A percentile compares a stretch with the other conserved stretches of the same genome.
These are phyloP conservation scores for Petunia hybrid DNA, from an alignment of 305 asterid genomes.

Conservation along the genomic window DNA sequence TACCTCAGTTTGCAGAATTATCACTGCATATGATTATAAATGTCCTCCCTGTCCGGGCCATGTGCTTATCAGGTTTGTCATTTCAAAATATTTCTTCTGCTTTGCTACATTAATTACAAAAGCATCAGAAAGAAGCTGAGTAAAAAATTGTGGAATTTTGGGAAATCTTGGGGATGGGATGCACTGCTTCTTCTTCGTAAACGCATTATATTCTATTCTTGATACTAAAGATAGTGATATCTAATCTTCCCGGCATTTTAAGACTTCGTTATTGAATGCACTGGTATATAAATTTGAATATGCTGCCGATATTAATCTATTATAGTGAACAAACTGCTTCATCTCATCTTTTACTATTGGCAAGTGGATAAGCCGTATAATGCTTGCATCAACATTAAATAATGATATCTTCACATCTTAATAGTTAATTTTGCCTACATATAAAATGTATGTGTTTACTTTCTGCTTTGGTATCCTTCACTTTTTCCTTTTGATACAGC, in stretches of 20 bases:
- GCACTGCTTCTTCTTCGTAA: neutral
- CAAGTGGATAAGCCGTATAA: neutral
- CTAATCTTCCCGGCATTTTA: neutral
- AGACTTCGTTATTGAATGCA: neutral
- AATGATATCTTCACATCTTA: conserved; percentile 37
- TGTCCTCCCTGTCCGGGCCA: neutral
- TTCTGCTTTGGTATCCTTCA: conserved; percentile 64
- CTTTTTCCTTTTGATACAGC: no score
- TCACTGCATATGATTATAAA: neutral
- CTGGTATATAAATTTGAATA: neutral
- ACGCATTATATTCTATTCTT: neutral
- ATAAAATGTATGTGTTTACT: conserved; percentile 53
- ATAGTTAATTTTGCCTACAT: conserved; percentile 41
- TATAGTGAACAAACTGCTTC: neutral
- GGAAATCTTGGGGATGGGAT: neutral
- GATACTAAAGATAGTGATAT: neutral
- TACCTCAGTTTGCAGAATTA: neutral
- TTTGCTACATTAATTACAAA: neutral
- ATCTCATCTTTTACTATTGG: neutral
- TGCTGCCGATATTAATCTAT: neutral
- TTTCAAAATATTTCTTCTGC: neutral
- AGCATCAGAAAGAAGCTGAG: neutral
- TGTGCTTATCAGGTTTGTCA: neutral
- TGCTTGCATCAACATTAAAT: conserved; percentile 29
- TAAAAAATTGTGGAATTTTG: neutral